Base-by-base conservation (phyloP, 2,329 filamentous ascomycete genomes). In the Didymellaceae sp. region DNA sequence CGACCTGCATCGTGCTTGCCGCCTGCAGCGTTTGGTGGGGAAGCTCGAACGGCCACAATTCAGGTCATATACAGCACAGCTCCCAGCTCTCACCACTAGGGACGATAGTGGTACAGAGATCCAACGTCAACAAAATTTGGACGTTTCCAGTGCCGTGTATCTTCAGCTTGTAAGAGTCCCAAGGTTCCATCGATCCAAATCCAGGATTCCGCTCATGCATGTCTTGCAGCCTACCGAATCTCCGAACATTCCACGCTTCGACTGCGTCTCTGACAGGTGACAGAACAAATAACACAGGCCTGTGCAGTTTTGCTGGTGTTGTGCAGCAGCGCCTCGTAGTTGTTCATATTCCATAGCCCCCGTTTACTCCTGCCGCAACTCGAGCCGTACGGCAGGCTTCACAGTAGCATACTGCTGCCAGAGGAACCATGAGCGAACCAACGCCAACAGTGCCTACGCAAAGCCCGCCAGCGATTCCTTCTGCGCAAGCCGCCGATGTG, bases 351-450 rank as follows among this genome's bases (percentile, higher is more conserved):
- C 26, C n/a, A n/a, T n/a, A 33, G 10, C 35, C 5, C n/a, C 21
- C 16, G 35, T 10, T 24, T 24, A 13, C 22, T 26, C 21, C 14
- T 26, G 22, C 22, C 2, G 26, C n/a, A 17, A 30, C 33, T 20
- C 20, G 28, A 24, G 14, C 25, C 11, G 11, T 28, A 11, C 14
- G 5, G 32, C 24, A 8, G n/a, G 10, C 45, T 31, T 13, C 31
- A 16, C 13, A n/a, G 10, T 30, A 49, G 28, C 48, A 22, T 38
- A 26, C 50, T 46, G 37, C 30, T 22, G 38, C 33, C 26, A 63
- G 57, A 58, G 52, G 48, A n/a, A n/a, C n/a, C n/a, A 74, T 74
- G 70, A 52, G 60, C 31, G 59, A 69, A 38, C 52, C 58, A 25
- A 38, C 61, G 31, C 46, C 66, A 28, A 44, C 58, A 47, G 43